Conservation (phyloP, 257 asterid genomes). For the Phtheirospermum japonicum region DNA sequence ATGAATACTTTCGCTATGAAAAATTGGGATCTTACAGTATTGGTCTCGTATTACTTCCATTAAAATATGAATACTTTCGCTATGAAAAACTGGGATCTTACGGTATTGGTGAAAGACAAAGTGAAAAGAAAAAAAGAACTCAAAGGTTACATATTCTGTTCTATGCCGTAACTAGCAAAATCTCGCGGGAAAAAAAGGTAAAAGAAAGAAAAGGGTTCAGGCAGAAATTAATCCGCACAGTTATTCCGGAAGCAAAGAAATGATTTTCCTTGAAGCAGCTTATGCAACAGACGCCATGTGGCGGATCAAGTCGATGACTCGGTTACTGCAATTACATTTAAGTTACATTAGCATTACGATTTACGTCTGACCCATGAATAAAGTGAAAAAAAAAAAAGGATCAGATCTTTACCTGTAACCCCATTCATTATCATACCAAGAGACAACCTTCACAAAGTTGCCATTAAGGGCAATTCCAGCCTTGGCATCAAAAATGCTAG, state of each 20-base stretch:
- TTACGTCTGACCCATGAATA: not conserved
- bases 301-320: conserved; percentile 53
- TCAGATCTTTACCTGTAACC: conserved; percentile 50
- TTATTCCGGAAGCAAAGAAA: conserved; percentile 21
- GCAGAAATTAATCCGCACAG: conserved; percentile 22
- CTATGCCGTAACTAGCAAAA: not conserved
- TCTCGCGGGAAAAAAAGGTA: not conserved
- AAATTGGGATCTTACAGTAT: too few species aligned
- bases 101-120: too few species aligned
- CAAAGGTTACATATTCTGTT: conserved; percentile 19
- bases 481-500: conserved; percentile 69
- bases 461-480: conserved; percentile 64
- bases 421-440: conserved; percentile 75
- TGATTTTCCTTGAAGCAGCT: conserved; percentile 15
- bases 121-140: not conserved
- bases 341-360: not conserved
- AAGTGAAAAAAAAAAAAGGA: not conserved
- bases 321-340: conserved; percentile 39
- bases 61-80: too few species aligned
- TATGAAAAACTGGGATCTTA: too few species aligned
- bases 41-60: too few species aligned
- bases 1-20: too few species aligned
- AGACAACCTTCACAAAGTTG: conserved; percentile 58
- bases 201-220: too few species aligned
- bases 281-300: conserved; percentile 52